Evolutionary conservation across 108 stramenopile genomes (phyloP), one percentile per base, ranked within the genome.

Genomic region (Asterionellopsis glacialis): DNA sequence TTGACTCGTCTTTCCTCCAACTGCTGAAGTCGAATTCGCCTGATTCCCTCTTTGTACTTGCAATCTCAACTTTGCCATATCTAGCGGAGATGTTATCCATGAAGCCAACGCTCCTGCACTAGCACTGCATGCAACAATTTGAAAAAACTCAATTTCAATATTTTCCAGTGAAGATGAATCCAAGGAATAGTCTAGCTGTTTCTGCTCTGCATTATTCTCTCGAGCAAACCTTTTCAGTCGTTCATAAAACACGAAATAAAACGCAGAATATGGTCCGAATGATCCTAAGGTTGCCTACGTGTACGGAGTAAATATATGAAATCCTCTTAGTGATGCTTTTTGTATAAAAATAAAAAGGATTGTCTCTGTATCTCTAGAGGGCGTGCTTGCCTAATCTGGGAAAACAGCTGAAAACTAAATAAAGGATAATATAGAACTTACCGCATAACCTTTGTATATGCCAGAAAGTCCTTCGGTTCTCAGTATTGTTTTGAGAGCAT

Each of bases 181-280:
- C 14, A 54, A 23, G 22, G 48, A 53, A 23, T 50, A 27, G 42
- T 13, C 56, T 54, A 58, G 59, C n/a, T 45, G 33, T 53, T 47
- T 58, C 45, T 50, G n/a, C 39, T 43, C 41, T 55, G 57, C 50
- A 1, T 51, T 14, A 55, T 68, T 63, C 22, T 63, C 38, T 62
- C 72, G 57, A 3, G 76, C 67, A 49, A 41, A 69, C 11, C 18
- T 26, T 65, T 96, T 97, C 57, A 87, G 73, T 56, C 77, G 62
- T 67, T 99, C 98, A 76, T 98, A 99, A 43, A 95, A 85, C 28
- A 85, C 71, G 78, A 98, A 99, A 65, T 97, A 98, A 27, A 98
- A 49, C 11, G 94, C 95, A n/a, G 93, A 95, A 72, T 94, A 98
- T 12, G 98, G 91, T 18, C 98, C 98, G 67, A 96, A 99, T 12